Conservation (phyloP, 1,284 basidiomycete species). For the Sanghuangporus baumii region DNA sequence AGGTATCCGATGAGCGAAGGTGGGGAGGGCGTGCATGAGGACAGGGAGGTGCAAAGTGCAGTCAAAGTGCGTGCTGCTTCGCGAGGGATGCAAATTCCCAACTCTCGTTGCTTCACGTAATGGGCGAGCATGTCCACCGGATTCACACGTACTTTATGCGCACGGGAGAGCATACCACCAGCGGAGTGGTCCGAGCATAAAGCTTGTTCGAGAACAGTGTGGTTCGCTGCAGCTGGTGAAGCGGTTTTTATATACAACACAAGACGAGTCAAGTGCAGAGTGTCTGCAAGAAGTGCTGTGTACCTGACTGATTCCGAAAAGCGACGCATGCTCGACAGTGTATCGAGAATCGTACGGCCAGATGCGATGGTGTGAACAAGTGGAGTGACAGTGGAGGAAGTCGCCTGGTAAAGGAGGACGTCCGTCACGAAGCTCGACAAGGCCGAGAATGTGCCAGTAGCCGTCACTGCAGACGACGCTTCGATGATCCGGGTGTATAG, state of each 20-base stretch:
- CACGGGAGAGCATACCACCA: conserved; percentile 43
- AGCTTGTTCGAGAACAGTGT: conserved; percentile 69
- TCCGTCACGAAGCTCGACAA: conserved; percentile 62
- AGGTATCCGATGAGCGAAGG: conserved; percentile 71
- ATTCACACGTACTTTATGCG: conserved; percentile 44
- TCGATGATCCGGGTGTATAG: conserved; percentile 65
- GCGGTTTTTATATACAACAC: conserved; percentile 59
- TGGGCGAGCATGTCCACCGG: conserved; percentile 66
- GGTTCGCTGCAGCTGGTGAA: conserved; percentile 34
- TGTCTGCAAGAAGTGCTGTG: conserved; percentile 62
- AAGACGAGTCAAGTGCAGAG: conserved; percentile 55
- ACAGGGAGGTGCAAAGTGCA: conserved; percentile 62
- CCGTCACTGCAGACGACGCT: conserved; percentile 49
- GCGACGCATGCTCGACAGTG: conserved; percentile 57
- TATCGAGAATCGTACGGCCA: conserved; percentile 52
- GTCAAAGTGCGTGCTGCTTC: conserved; percentile 64
- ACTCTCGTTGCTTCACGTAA: conserved; percentile 58
- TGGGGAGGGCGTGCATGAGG: conserved; percentile 48
- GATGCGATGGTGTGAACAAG: conserved; percentile 63
- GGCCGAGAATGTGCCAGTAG: conserved; percentile 48
- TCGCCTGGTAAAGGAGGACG: conserved; percentile 62
- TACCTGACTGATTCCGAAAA: conserved; percentile 64
- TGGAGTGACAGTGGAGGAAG: conserved; percentile 70
- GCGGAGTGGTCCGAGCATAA: conserved; percentile 57
- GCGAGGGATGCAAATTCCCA: conserved; percentile 51